A percentile compares a stretch with the other conserved stretches of the same genome.
These are phyloP conservation scores for Syzygium oleosum DNA, from an alignment of 345 rosid species.

Conservation along the genomic window DNA sequence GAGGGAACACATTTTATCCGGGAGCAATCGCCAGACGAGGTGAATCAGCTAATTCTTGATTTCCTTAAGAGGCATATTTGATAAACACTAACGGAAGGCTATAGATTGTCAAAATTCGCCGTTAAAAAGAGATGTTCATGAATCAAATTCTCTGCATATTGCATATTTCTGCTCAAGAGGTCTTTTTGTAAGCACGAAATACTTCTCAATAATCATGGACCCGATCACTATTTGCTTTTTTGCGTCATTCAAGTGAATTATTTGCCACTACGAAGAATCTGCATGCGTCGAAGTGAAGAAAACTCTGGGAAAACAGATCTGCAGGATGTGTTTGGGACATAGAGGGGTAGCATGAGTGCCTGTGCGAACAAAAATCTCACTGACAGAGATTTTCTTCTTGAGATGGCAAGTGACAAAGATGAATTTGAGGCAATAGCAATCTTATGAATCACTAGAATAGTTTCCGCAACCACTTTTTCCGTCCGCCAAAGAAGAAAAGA, in stretches of 20 bases:
- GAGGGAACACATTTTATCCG: slow-evolving; percentile 12
- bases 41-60: neutral
- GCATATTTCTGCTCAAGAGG: neutral
- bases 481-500: neutral
- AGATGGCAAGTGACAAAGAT: neutral
- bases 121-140: neutral
- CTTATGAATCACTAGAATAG: neutral
- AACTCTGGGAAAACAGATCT: neutral
- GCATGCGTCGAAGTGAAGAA: neutral
- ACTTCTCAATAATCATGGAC: neutral
- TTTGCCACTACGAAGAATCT: neutral
- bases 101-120: neutral
- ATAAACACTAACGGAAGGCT: neutral
- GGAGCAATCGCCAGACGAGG: slow-evolving; percentile 9
- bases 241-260: neutral
- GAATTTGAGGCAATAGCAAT: neutral
- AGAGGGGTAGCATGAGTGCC: neutral
- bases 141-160: neutral
- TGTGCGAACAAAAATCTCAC: neutral
- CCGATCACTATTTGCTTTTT: neutral
- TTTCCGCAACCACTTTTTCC: neutral
- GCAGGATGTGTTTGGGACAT: neutral
- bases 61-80: neutral
- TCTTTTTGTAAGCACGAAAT: neutral
- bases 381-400: neutral